phyloP scores from a whole-genome alignment of 768 basidiomycete genomes.

The Neoboletus subvelutipes region DNA sequence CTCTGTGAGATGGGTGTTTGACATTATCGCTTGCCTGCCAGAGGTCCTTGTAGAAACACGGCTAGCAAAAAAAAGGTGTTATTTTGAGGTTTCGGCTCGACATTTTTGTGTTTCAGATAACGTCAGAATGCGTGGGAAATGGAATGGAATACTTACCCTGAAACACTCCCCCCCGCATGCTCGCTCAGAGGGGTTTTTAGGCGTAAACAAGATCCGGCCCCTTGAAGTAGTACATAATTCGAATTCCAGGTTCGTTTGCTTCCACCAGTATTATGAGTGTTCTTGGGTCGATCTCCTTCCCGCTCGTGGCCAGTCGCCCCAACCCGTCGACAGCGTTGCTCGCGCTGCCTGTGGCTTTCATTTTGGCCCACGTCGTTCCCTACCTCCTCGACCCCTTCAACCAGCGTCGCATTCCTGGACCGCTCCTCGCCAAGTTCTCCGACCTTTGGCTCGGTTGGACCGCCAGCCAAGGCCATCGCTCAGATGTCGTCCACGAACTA shows the following conservation, averaged over 20 bases:
- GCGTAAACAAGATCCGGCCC: slow-evolving; percentile 7
- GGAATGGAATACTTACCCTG: no score
- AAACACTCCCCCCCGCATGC: no score
- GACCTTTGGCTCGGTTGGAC: slow-evolving; percentile 72
- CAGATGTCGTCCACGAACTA: slow-evolving; percentile 67
- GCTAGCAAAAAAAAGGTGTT: no score
- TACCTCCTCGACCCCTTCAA: slow-evolving; percentile 59
- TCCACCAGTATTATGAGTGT: slow-evolving; percentile 18
- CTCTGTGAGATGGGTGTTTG: no score
- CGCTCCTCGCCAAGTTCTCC: slow-evolving; percentile 67
- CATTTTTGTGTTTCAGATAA: no score
- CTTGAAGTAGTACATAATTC: not conserved
- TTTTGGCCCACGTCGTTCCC: slow-evolving; percentile 37
- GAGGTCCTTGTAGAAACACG: no score
- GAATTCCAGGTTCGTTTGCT: not conserved
- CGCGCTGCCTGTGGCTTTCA: slow-evolving; percentile 17
- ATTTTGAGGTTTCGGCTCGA: no score
- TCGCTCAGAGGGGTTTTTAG: not conserved
- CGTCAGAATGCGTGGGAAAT: no score
- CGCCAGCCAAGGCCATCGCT: slow-evolving; percentile 68
- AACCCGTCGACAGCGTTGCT: slow-evolving; percentile 9
- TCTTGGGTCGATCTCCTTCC: slow-evolving; percentile 13
- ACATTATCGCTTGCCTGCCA: no score
- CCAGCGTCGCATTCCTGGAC: slow-evolving; percentile 67
- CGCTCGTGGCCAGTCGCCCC: not conserved